Base-by-base conservation (phyloP, 441 rosid genomes). In the Flueggea neowawraea region DNA sequence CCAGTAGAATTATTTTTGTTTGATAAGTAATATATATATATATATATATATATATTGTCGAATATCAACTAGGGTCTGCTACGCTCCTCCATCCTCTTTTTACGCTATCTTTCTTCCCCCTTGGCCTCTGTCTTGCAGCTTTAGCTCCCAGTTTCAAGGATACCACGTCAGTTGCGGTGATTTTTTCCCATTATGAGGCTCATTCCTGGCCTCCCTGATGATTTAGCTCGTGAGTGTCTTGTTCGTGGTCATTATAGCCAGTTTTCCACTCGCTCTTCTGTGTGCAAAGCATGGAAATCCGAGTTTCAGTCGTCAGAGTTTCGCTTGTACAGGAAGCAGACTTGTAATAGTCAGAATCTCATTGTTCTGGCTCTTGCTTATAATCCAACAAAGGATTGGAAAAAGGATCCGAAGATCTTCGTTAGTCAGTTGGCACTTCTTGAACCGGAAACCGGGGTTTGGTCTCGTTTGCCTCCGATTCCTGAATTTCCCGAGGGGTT, bases 391-490 rank as follows among this genome's bases (percentile, higher is more conserved):
- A 22, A 22, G 28, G 28, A 22, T 22, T 22, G 28, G 28, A 69
- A 70, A 49, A 84, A 86, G 69, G 49, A 31, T 1, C 55, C 60
- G 13, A 15, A 52, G 7, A 43, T 47, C 16, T 86, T 78, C 28
- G 74, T 57, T 36, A 84, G 79, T 33, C 62, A 77, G 54, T 45
- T 82, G 57, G 45, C 74, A 3, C 57, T 83, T 62, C 73, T 87
- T n/a, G 91, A 91, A 52, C 79, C 83, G 28, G 81, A 66, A n/a
- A 69, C 87, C 12, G 85, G 85, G 33, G 14, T 50, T 4, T 87
- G 88, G 87, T 61, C 52, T 11, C 81, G 79, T 55, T 57, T 85
- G 62, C 93, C 89, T 15, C 84, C 80, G 57, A 16, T 77, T 62
- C 86, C 89, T 1, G 86, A 63, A 50, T 78, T 64, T 55, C 14